Percentiles rank a stretch among this genome's conserved stretches.
These are phyloP conservation scores for Fusarium coicis DNA, from an alignment of 2,329 filamentous ascomycete genomes.

Conservation along the genomic window DNA sequence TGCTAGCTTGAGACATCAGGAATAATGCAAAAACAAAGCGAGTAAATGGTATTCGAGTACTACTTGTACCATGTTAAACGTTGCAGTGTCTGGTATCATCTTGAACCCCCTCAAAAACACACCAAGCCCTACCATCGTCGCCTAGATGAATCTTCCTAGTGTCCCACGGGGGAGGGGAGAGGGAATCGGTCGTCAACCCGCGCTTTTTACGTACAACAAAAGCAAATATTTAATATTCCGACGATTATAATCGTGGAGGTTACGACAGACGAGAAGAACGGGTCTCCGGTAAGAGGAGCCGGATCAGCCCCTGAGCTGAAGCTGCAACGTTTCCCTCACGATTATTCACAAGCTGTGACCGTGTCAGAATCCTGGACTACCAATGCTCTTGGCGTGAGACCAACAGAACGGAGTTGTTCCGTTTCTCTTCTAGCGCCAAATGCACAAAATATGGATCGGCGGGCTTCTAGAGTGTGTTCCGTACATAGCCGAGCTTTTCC, in stretches of 20 bases:
- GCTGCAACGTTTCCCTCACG: not conserved
- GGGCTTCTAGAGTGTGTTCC: conserved; percentile 26
- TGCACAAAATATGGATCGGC: conserved; percentile 30
- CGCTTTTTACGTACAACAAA: conserved; percentile 11
- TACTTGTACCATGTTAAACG: no score
- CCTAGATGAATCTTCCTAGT: conserved; percentile 4
- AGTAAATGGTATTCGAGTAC: no score
- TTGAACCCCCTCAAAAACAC: not conserved
- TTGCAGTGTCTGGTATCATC: not conserved
- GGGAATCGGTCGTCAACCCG: not conserved
- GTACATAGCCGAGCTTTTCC: conserved; percentile 33
- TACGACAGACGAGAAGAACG: not conserved
- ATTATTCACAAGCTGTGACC: not conserved
- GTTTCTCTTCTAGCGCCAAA: conserved; percentile 31
- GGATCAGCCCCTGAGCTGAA: conserved; percentile 19
- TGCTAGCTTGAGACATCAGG: not conserved
- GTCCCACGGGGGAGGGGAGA: conserved; percentile 14
- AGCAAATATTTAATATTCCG: not conserved
- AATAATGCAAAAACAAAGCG: not conserved
- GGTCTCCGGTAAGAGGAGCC: conserved; percentile 8
- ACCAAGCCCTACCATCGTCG: conserved; percentile 14
- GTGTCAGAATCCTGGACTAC: not conserved
- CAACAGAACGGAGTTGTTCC: conserved; percentile 25
- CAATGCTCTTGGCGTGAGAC: conserved; percentile 3
- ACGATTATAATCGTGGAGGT: conserved; percentile 1